These are phyloP conservation scores for Globisporangium rhizosaccharum DNA, from an alignment of 352 stramenopile genomes.

Conservation along the genomic window DNA sequence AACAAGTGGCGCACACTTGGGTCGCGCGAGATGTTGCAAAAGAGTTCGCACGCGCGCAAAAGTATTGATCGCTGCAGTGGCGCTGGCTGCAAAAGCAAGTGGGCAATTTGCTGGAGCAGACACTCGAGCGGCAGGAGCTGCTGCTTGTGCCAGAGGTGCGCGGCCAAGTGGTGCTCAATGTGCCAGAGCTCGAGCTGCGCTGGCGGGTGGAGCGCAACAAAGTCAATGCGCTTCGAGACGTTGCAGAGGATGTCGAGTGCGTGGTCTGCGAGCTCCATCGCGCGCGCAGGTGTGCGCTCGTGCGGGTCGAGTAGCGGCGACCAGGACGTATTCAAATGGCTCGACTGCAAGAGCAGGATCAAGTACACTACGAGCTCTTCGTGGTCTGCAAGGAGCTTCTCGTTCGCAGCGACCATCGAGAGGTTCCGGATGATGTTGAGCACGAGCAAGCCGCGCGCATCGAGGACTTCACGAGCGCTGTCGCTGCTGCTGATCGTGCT, in stretches of 20 bases:
- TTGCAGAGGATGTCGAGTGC: constrained; percentile 72
- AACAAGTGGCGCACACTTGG: constrained; percentile 37
- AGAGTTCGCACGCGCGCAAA: constrained; percentile 52
- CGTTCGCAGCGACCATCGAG: constrained; percentile 65
- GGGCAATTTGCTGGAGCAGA: constrained; percentile 44
- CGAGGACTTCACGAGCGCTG: constrained; percentile 35
- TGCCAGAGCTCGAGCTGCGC: constrained; percentile 53
- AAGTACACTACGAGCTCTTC: constrained; percentile 59
- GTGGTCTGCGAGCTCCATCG: constrained; percentile 56
- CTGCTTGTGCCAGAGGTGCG: constrained; percentile 62
- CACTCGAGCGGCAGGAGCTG: constrained; percentile 55
- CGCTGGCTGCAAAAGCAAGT: constrained; percentile 27
- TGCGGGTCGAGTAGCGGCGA: constrained; percentile 16
- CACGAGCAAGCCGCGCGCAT: constrained; percentile 46
- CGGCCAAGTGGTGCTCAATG: constrained; percentile 46
- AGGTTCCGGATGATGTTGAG: constrained; percentile 81
- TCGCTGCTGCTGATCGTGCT: constrained; percentile 24
- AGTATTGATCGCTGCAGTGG: constrained; percentile 46
- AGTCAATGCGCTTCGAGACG: constrained; percentile 68
- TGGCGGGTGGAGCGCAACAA: constrained; percentile 50
- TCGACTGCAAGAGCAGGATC: constrained; percentile 39
- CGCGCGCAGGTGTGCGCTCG: constrained; percentile 6
- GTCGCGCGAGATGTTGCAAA: constrained; percentile 57
- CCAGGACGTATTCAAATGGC: no score
- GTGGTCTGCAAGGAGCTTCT: constrained; percentile 56